Evolutionary conservation across 208 protist species (phyloP).

Genomic region (Naegleria fowleri): DNA sequence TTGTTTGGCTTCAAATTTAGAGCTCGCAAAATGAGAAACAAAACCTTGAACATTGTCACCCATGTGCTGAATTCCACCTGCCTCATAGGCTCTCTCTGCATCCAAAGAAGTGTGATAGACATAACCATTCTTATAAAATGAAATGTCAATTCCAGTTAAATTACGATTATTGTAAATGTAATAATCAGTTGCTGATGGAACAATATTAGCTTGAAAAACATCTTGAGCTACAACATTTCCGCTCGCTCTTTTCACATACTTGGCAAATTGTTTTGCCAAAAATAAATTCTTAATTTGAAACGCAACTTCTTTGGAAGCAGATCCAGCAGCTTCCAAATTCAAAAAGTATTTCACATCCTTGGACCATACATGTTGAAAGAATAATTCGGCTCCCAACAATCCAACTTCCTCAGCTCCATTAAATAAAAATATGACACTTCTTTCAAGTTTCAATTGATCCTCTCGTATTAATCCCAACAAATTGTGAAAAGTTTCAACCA

Average conservation of each 20-base stretch:
- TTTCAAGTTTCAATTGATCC: background rate
- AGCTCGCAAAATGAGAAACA: background rate
- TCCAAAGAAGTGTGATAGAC: conserved; percentile 8
- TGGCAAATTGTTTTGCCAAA: background rate
- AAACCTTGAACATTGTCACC: background rate
- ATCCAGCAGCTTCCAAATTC: conserved; percentile 22
- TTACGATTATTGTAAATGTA: background rate
- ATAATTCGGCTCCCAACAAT: background rate
- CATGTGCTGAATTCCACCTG: background rate
- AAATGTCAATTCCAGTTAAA: background rate
- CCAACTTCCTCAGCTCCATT: conserved; percentile 17
- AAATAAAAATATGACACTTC: background rate
- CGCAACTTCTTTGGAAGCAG: background rate
- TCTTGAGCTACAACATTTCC: conserved; percentile 11
- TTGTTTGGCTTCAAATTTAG: background rate
- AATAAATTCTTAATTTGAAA: background rate
- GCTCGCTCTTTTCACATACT: background rate
- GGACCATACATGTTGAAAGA: background rate
- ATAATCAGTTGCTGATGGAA: conserved; percentile 24
- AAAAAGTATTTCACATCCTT: background rate
- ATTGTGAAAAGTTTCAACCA: background rate
- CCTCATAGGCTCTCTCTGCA: background rate
- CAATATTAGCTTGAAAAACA: conserved; percentile 5
- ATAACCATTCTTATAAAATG: conserved; percentile 18
- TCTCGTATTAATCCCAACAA: background rate